Evolutionary conservation across 331 rosid genomes (phyloP), one percentile per base, ranked within the genome.

Genomic region (Phaseolus coccineus): DNA sequence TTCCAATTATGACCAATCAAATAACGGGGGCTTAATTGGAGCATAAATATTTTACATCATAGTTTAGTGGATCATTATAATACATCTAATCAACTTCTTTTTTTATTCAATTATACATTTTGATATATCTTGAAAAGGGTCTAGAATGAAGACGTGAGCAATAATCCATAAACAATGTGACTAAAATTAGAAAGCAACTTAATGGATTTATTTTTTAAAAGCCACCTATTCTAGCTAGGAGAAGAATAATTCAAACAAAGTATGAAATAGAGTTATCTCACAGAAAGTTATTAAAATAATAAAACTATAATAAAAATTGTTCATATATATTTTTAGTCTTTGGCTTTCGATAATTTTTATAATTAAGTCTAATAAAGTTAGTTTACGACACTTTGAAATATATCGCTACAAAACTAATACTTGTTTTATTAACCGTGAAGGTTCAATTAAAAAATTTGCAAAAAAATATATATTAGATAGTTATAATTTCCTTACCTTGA

Each of bases 101-200:
- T 61, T 74, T 61, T 48, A 31, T 51, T 62, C 2, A 66, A 5
- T 53, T 66, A 13, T 25, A 37, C 66, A 33, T 82, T 53, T 50
- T 59, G 40, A 13, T 52, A 33, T 65, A 47, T 25, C 16, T 1
- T 50, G 51, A 37, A 73, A 71, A 67, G 48, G 58, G 12, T 57
- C 73, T 78, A 79, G 78, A 64, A 64, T 70, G 82, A 56, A 79
- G 73, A 79, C 71, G 80, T 50, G 42, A 69, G 79, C 73, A 61
- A 35, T 50, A 74, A 56, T 74, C 50, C 33, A 31, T 56, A 74
- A 46, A 16, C 78, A 58, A 70, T 69, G 51, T 74, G 68, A 82
- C 77, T 64, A 30, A 52, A 61, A 25, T 74, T 48, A 28, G 82
- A 71, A 82, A 64, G 67, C 73, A 76, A 71, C 74, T 24, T 55